Percentiles rank a stretch among this genome's conserved stretches.
Evolutionary conservation across 352 stramenopile genomes (phyloP).

Genomic region (Phytophthora megakarya): DNA sequence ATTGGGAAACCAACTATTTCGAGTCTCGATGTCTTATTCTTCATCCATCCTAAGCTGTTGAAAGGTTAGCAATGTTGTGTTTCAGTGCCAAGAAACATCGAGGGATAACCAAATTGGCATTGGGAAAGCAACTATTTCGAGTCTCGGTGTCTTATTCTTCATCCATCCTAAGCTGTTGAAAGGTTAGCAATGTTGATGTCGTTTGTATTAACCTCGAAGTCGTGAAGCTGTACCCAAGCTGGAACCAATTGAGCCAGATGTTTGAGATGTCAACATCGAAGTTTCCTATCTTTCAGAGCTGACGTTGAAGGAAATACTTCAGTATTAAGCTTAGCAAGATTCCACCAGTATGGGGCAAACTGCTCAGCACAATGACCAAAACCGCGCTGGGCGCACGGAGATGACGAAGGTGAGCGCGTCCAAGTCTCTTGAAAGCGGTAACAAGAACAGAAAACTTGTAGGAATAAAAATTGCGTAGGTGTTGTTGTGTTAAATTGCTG

Average conservation of each 20-base stretch:
- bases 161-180: too few relatives aligned
- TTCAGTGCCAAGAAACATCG: slow-evolving; percentile 1
- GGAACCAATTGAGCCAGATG: slow-evolving; percentile 53
- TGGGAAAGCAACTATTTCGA: slow-evolving; percentile 14
- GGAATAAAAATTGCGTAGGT: background rate
- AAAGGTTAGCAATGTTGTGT: too few relatives aligned
- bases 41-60: too few relatives aligned
- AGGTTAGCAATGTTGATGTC: too few relatives aligned
- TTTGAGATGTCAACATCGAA: slow-evolving; percentile 48
- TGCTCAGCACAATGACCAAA: background rate
- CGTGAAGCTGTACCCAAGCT: slow-evolving; percentile 51
- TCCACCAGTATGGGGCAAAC: slow-evolving; percentile 12
- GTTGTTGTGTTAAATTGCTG: background rate
- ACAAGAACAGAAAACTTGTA: slow-evolving; percentile 6
- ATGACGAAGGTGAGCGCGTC: background rate
- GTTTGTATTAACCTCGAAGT: too few relatives aligned
- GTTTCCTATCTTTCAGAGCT: too few relatives aligned
- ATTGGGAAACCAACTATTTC: slow-evolving; percentile 11
- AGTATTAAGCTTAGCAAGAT: background rate
- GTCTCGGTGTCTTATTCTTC: too few relatives aligned
- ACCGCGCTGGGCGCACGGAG: background rate
- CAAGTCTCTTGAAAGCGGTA: background rate
- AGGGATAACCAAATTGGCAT: background rate
- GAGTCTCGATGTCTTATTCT: too few relatives aligned
- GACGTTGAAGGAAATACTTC: too few relatives aligned